Evolutionary conservation across 495 filamentous ascomycete species (phyloP).

Genomic region (Xylaria telfairii): DNA sequence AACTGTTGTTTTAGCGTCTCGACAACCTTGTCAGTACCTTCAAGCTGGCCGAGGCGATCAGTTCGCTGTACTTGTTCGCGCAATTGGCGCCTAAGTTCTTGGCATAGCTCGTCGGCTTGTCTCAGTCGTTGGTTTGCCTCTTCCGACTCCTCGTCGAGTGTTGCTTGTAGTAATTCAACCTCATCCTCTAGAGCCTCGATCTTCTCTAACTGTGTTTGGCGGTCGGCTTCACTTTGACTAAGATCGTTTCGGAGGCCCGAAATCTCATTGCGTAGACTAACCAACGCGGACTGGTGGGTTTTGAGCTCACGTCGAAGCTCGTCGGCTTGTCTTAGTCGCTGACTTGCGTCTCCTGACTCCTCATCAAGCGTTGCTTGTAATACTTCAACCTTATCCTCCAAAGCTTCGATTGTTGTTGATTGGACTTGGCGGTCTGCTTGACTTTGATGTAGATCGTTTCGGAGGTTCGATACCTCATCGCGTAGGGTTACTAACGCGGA

Average conservation of each 20-base stretch:
- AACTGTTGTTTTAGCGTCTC: conserved; percentile 68
- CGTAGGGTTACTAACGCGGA: conserved; percentile 23
- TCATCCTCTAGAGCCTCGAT: conserved; percentile 79
- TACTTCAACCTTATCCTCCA: conserved; percentile 83
- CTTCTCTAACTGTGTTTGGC: conserved; percentile 68
- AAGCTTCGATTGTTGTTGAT: conserved; percentile 70
- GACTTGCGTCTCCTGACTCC: conserved; percentile 68
- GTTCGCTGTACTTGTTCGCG: conserved; percentile 47
- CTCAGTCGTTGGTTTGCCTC: conserved; percentile 62
- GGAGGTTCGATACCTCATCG: conserved; percentile 55
- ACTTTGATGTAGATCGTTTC: conserved; percentile 71
- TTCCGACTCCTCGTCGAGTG: conserved; percentile 76
- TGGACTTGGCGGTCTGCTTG: conserved; percentile 68
- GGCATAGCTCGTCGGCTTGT: conserved; percentile 54
- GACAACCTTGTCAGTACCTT: conserved; percentile 73
- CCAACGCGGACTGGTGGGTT: conserved; percentile 42
- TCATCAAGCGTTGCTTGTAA: conserved; percentile 77
- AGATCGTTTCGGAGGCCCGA: conserved; percentile 70
- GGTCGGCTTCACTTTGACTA: conserved; percentile 68
- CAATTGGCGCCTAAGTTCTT: conserved; percentile 58
- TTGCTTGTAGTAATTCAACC: conserved; percentile 74
- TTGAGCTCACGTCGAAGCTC: conserved; percentile 71
- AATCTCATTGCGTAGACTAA: conserved; percentile 48
- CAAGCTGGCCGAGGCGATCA: conserved; percentile 68
- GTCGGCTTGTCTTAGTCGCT: conserved; percentile 66